phyloP scores from a whole-genome alignment of 1,139 yeast genomes.

The Yamadazyma atlantica region DNA sequence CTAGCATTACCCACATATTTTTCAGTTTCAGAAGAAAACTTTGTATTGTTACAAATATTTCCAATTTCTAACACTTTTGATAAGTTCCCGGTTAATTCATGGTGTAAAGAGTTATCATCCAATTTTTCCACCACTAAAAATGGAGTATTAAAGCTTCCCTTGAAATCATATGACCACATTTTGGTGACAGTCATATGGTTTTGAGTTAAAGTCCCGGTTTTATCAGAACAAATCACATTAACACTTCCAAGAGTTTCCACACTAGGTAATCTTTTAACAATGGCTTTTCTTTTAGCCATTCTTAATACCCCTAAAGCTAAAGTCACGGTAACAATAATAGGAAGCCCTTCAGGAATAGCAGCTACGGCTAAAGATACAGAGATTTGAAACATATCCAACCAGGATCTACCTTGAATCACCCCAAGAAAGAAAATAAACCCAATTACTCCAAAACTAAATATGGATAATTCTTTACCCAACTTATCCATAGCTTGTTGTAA shows the following conservation, averaged over 20 bases:
- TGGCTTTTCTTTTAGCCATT: conserved; percentile 93
- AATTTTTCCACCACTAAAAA: conserved; percentile 51
- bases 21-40: conserved; percentile 65
- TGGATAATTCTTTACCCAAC: conserved; percentile 83
- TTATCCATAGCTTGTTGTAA: conserved; percentile 92
- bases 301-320: conserved; percentile 91
- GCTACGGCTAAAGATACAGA: conserved; percentile 97
- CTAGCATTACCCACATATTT: conserved; percentile 89
- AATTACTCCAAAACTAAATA: conserved; percentile 79
- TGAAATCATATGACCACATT: conserved; percentile 77
- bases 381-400: conserved; percentile 97
- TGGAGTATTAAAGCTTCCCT: conserved; percentile 47
- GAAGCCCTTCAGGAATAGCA: conserved; percentile 96
- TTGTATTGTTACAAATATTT: conserved; percentile 78
- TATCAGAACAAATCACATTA: conserved; percentile 91
- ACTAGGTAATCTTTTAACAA: conserved; percentile 87
- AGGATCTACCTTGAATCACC: conserved; percentile 81
- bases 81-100: conserved; percentile 52
- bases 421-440: conserved; percentile 88
- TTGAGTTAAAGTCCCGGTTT: conserved; percentile 92
- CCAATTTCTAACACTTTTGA: conserved; percentile 63
- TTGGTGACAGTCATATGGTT: conserved; percentile 92
- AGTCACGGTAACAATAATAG: conserved; percentile 94
- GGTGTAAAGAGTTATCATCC: conserved; percentile 37
- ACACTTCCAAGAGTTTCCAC: conserved; percentile 96